Percentiles rank a stretch among this genome's conserved stretches.
Evolutionary conservation across 768 basidiomycete species (phyloP).

Genomic region (Termitomyces sp.): DNA sequence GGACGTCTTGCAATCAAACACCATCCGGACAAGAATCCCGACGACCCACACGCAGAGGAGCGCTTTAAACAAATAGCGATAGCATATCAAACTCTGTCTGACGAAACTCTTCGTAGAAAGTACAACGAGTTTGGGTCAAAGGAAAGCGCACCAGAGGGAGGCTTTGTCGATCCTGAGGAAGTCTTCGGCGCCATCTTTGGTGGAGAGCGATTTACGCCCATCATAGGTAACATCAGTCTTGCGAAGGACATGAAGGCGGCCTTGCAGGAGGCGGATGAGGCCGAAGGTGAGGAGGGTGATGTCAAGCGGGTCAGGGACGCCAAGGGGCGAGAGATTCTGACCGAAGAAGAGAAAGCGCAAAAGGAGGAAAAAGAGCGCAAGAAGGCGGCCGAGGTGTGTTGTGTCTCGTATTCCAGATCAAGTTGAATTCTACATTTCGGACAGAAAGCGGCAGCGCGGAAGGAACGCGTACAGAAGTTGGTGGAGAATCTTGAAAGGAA

Average conservation of each 20-base stretch:
- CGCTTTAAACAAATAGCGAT: slow-evolving; percentile 90
- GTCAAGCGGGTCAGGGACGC: slow-evolving; percentile 55
- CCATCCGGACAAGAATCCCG: slow-evolving; percentile 90
- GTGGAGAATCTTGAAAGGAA: slow-evolving; percentile 79
- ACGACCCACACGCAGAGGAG: slow-evolving; percentile 82
- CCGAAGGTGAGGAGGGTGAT: slow-evolving; percentile 48
- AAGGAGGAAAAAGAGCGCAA: slow-evolving; percentile 72
- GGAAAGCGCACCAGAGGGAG: slow-evolving; percentile 80
- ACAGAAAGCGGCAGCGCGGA: slow-evolving; percentile 78
- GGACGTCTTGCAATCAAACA: slow-evolving; percentile 86
- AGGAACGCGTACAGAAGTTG: slow-evolving; percentile 71
- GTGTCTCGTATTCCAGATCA: neutral
- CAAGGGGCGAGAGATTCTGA: slow-evolving; percentile 49
- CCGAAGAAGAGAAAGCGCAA: slow-evolving; percentile 69
- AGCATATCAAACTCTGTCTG: slow-evolving; percentile 84
- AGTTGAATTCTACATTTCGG: slow-evolving; percentile 5
- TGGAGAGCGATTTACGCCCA: slow-evolving; percentile 79
- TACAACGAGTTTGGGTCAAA: slow-evolving; percentile 92
- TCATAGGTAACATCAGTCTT: slow-evolving; percentile 86
- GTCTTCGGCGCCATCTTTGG: slow-evolving; percentile 85
- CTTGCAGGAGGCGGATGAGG: slow-evolving; percentile 81
- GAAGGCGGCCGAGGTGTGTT: slow-evolving; percentile 64
- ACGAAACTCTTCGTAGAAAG: slow-evolving; percentile 69
- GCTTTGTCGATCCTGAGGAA: slow-evolving; percentile 84
- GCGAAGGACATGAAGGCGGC: slow-evolving; percentile 93